Conservation (phyloP, 2,329 filamentous ascomycete species). For the Pseudogymnoascus sp. region DNA sequence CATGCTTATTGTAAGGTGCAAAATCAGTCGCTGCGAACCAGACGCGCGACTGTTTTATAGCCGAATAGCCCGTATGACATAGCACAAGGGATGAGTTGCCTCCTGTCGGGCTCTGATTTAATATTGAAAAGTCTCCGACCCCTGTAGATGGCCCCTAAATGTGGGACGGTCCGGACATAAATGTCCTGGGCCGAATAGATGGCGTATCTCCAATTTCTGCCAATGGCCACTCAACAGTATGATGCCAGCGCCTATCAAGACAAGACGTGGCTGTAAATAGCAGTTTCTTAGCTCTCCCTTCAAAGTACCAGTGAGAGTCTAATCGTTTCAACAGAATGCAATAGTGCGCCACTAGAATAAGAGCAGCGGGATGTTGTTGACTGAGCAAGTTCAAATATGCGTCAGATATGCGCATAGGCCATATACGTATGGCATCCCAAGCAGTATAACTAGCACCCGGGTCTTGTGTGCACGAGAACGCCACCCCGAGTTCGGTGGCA, state of each 20-base stretch:
- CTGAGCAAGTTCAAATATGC: constrained; percentile 16
- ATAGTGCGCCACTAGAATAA: constrained; percentile 21
- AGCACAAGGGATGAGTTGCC: too few relatives aligned
- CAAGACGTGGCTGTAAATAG: not conserved
- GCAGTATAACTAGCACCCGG: constrained; percentile 13
- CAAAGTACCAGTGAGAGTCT: constrained; percentile 18
- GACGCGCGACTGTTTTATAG: too few relatives aligned
- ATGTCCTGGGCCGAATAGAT: not conserved
- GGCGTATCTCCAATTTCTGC: not conserved
- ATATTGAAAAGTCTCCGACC: too few relatives aligned
- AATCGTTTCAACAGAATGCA: constrained; percentile 19
- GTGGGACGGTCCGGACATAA: not conserved
- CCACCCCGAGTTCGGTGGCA: constrained; percentile 14
- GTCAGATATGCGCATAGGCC: constrained; percentile 16
- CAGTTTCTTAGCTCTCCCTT: constrained; percentile 14
- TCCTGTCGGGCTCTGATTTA: too few relatives aligned
- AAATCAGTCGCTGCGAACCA: too few relatives aligned
- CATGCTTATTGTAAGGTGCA: too few relatives aligned
- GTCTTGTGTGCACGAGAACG: constrained; percentile 14
- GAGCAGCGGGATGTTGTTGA: constrained; percentile 14
- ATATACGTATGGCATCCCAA: constrained; percentile 18
- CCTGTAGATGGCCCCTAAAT: too few relatives aligned
- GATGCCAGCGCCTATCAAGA: constrained; percentile 13
- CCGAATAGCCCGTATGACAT: too few relatives aligned
- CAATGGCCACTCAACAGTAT: constrained; percentile 13